Conservation (phyloP, 192 early-diverging fungal genomes). For the Backusella tarrabulga region DNA sequence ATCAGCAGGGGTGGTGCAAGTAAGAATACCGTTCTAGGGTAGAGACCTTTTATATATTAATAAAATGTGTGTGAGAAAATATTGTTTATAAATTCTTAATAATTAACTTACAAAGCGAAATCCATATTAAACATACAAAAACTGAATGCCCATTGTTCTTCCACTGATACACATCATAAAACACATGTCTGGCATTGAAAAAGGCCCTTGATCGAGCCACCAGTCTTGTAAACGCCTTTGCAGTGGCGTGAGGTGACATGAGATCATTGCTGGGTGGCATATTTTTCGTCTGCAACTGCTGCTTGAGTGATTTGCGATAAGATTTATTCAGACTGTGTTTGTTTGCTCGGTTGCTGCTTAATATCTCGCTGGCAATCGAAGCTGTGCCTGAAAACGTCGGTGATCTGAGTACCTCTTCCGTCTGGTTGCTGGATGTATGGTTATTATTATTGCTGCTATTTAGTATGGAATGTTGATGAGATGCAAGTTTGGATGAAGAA, state of each 20-base stretch:
- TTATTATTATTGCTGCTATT: not conserved
- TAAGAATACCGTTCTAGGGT: constrained; percentile 1
- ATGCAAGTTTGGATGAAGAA: not conserved
- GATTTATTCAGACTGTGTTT: constrained; percentile 12
- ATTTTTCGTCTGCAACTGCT: constrained; percentile 15
- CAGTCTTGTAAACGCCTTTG: constrained; percentile 30
- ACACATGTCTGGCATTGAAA: constrained; percentile 5
- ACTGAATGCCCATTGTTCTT: constrained; percentile 4
- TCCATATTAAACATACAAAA: constrained; percentile 12
- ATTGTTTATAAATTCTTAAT: constrained; percentile 9
- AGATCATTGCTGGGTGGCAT: not conserved
- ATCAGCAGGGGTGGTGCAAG: constrained; percentile 24
- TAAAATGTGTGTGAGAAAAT: not conserved
- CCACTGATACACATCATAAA: constrained; percentile 30
- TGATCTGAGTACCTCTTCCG: constrained; percentile 1
- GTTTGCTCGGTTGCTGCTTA: not conserved
- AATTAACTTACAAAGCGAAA: constrained; percentile 16
- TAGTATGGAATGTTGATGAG: not conserved
- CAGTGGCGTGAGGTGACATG: constrained; percentile 22
- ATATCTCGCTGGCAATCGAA: not conserved
- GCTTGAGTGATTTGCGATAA: constrained; percentile 26
- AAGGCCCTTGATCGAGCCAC: constrained; percentile 31
- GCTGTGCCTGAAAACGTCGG: not conserved
- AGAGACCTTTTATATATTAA: constrained; percentile 17
- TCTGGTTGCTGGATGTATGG: not conserved